phyloP scores from a whole-genome alignment of 768 basidiomycete species.

The Leccinellum luteum region DNA sequence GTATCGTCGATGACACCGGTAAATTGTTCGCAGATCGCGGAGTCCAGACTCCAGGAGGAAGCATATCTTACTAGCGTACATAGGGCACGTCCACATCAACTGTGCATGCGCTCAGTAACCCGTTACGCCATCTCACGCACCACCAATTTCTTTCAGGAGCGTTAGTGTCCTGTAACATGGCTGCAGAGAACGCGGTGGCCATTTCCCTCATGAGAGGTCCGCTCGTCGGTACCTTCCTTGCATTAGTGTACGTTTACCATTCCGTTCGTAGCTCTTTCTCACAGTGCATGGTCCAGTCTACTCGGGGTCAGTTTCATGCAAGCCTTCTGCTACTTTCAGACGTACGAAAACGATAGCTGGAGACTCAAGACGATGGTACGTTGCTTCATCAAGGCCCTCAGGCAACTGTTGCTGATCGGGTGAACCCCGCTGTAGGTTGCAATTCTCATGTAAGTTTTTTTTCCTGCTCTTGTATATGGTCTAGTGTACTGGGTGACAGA shows the following conservation, averaged over 20 bases:
- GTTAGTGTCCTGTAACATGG: not conserved
- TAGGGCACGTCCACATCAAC: no score
- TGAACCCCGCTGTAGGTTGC: conserved; percentile 14
- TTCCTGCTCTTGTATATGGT: not conserved
- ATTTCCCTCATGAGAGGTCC: conserved; percentile 23
- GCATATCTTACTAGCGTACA: no score
- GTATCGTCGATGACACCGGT: no score
- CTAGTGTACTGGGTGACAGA: no score
- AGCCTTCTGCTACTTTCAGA: conserved; percentile 27
- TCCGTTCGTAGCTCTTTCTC: not conserved
- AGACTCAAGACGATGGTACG: conserved; percentile 24
- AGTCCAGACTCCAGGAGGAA: no score
- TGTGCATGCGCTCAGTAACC: no score
- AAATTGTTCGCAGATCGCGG: no score
- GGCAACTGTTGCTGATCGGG: not conserved
- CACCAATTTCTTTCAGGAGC: no score
- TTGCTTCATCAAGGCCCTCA: not conserved
- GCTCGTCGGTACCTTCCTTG: conserved; percentile 26
- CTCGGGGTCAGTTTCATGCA: conserved; percentile 30
- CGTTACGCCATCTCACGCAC: no score
- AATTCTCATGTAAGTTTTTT: conserved; percentile 13
- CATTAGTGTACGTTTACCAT: conserved; percentile 5
- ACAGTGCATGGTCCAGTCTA: conserved; percentile 8
- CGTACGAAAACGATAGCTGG: conserved; percentile 16
- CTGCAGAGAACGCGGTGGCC: not conserved